phyloP scores from a whole-genome alignment of 2,329 filamentous ascomycete genomes.

The Colletotrichum cordylinicola region DNA sequence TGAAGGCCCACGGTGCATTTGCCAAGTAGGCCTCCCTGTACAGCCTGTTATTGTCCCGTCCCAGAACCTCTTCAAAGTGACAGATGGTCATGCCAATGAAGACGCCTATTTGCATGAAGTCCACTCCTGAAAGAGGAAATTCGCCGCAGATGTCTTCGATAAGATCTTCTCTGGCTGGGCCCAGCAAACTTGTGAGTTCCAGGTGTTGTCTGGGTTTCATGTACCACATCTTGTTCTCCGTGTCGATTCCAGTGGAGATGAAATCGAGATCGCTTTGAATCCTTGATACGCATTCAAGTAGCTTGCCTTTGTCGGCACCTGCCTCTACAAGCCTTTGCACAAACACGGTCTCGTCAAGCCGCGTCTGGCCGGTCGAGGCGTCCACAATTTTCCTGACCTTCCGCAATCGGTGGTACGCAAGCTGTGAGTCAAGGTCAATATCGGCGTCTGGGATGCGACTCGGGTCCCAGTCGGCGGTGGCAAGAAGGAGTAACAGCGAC shows the following conservation, averaged over 20 bases:
- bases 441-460: constrained; percentile 40
- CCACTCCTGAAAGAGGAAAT: not conserved
- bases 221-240: not conserved
- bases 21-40: not conserved
- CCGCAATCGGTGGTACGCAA: not conserved
- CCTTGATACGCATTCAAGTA: not conserved
- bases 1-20: not conserved
- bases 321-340: not conserved
- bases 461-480: constrained; percentile 36
- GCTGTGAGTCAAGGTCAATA: constrained; percentile 14
- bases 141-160: not conserved
- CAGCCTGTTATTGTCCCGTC: not conserved
- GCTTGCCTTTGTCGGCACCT: not conserved
- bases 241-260: not conserved
- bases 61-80: not conserved
- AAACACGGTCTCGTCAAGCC: not conserved
- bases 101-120: not conserved
- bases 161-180: not conserved
- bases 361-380: not conserved
- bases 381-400: not conserved
- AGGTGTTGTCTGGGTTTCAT: not conserved
- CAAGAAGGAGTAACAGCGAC: constrained; percentile 33
- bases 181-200: not conserved
- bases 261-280: not conserved
- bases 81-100: not conserved